Percentiles rank a stretch among this genome's conserved stretches.
These are phyloP conservation scores for Furcasterigmium sp. DNA, from an alignment of 2,329 filamentous ascomycete species.

Conservation along the genomic window DNA sequence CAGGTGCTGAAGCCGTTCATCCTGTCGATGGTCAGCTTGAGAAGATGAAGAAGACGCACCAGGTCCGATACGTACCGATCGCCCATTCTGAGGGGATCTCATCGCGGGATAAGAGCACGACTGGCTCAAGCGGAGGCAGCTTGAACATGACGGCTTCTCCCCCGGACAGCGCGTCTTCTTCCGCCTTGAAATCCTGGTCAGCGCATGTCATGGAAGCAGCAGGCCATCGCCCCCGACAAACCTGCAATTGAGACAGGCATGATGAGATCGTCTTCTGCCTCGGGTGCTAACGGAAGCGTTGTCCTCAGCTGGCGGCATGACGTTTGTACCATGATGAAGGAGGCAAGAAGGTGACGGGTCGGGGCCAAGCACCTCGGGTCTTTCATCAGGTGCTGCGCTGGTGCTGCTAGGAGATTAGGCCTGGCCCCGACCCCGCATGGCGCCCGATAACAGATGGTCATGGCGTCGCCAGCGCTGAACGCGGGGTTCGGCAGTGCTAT, in stretches of 20 bases:
- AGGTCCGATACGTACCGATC: conserved; percentile 31
- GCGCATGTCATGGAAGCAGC: no score
- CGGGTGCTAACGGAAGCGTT: conserved; percentile 17
- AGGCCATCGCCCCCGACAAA: conserved; percentile 20
- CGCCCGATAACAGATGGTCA: background rate
- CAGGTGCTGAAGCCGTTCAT: conserved; percentile 43
- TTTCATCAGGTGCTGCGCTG: no score
- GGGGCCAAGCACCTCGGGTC: no score
- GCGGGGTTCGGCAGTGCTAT: background rate
- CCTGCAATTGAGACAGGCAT: conserved; percentile 43
- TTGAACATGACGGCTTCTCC: conserved; percentile 45
- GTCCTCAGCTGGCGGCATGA: conserved; percentile 27
- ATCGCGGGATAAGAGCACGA: conserved; percentile 37
- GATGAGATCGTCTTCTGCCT: conserved; percentile 32
- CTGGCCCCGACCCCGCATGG: background rate
- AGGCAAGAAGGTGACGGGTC: background rate
- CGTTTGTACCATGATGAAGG: background rate
- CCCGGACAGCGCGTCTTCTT: conserved; percentile 48
- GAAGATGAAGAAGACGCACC: background rate
- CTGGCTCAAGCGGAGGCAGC: conserved; percentile 42
- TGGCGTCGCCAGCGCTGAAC: background rate
- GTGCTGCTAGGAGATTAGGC: no score
- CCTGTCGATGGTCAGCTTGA: conserved; percentile 23
- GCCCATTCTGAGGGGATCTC: conserved; percentile 31
- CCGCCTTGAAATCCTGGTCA: no score